phyloP scores from a whole-genome alignment of 169 alveolate species.

The Eimeria falciformis region DNA sequence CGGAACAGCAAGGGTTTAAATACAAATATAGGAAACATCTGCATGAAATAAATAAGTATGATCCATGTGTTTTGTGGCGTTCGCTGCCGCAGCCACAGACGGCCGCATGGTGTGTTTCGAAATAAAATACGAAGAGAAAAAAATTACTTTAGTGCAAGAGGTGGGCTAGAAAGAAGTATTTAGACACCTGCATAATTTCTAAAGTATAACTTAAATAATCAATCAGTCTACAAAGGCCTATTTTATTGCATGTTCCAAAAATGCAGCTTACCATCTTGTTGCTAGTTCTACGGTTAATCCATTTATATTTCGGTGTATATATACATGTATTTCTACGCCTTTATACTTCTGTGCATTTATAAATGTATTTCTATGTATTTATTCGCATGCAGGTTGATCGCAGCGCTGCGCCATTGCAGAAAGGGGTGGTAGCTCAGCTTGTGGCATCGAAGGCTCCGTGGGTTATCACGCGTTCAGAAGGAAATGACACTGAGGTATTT shows the following conservation, averaged over 20 bases:
- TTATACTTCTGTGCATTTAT: too few relatives aligned
- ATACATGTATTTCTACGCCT: neutral
- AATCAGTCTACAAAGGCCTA: neutral
- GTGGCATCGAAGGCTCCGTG: neutral
- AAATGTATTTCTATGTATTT: neutral
- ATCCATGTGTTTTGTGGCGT: neutral
- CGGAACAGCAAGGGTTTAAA: too few relatives aligned
- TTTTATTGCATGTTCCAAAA: neutral
- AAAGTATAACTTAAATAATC: neutral
- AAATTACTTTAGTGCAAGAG: neutral
- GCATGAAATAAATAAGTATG: too few relatives aligned
- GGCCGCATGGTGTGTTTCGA: slow-evolving; percentile 21
- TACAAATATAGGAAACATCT: too few relatives aligned
- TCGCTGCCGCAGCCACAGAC: neutral
- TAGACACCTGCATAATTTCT: neutral
- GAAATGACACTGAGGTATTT: slow-evolving; percentile 27
- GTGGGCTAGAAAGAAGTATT: neutral
- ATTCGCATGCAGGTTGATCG: neutral
- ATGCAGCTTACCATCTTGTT: too few relatives aligned
- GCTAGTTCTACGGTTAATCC: too few relatives aligned
- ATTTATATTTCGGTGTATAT: neutral
- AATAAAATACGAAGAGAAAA: neutral
- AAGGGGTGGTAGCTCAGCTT: neutral
- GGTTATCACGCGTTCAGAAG: neutral
- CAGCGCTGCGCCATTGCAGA: slow-evolving; percentile 5